Base-by-base conservation (phyloP, 768 basidiomycete genomes). In the Lactarius hatsudake region DNA sequence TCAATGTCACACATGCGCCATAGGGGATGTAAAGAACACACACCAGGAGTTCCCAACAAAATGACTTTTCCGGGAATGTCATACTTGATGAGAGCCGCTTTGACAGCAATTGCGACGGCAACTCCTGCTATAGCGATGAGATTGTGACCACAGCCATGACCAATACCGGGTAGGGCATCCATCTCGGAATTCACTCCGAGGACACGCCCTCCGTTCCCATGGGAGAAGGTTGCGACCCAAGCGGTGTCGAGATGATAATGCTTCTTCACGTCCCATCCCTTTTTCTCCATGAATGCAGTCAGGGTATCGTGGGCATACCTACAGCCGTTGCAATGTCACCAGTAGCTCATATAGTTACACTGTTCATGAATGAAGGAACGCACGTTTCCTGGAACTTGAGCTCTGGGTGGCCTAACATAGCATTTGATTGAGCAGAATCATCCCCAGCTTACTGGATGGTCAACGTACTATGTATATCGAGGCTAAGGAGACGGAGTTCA, bases 141-240 rank as follows among this genome's bases (percentile, higher is more conserved):
- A 71, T 93, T 93, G 73, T 94, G 91, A 3, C 91, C 91, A 72
- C 91, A 93, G 1, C 88, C 89, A 69, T 90, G 89, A 0, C 89
- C 77, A 51, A 78, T 72, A 28, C 76, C 74, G 6, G 75, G 73
- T 43, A 81, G 77, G 1, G 80, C 80, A 65, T 81, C 80, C 73
- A 75, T 85, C 82, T 93, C 92, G 18, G 91, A 92, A 75, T 94
- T 93, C 65, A 94, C 79, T 0, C 91, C 91, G 38, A 93, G 83
- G 0, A 83, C 86, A 60, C 86, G 82, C 7, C 90, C 90, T 12
- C 89, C 90, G 36, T 78, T 75, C 13, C 89, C 88, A 70, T 87
- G 81, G 18, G 81, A 78, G 71, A 84, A 93, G 2, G 81, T 83
- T 0, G 92, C 92, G 26, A 81, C 78, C 91, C 91, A 93, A 5